Percentiles rank a stretch among this genome's conserved stretches.
phyloP scores from a whole-genome alignment of 441 rosid genomes.

The Bocquillonia castaneifolia region DNA sequence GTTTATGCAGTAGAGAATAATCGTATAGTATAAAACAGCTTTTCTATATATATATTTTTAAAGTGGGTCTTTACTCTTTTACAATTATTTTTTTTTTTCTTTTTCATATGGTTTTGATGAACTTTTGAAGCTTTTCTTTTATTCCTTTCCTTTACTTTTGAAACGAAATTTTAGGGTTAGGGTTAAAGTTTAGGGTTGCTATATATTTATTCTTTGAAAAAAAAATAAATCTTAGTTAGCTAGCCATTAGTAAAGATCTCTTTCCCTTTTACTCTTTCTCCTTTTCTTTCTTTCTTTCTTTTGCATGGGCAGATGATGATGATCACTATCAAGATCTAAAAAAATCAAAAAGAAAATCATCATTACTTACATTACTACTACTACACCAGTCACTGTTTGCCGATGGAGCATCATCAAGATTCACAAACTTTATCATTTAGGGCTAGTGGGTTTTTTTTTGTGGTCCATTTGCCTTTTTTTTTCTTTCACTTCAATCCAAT shows the following conservation, averaged over 20 bases:
- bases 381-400: constrained; percentile 65
- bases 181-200: constrained; percentile 46
- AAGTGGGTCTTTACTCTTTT: constrained; percentile 28
- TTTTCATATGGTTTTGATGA: constrained; percentile 12
- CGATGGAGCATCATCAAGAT: constrained; percentile 87
- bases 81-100: too few species aligned
- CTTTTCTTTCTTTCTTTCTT: not conserved
- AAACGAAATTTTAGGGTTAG: constrained; percentile 26
- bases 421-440: constrained; percentile 47
- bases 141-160: constrained; percentile 9
- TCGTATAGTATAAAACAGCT: not conserved
- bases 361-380: too few species aligned
- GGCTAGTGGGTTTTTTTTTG: constrained; percentile 20
- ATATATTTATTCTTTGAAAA: not conserved
- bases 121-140: constrained; percentile 19
- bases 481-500: constrained; percentile 17
- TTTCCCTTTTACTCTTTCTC: not conserved
- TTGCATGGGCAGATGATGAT: constrained; percentile 24
- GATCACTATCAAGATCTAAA: constrained; percentile 25
- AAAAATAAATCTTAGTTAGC: too few species aligned
- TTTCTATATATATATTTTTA: too few species aligned
- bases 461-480: constrained; percentile 13
- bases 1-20: constrained; percentile 15
- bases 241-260: not conserved
- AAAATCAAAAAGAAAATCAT: not conserved